These are phyloP conservation scores for Beauveria medogensis DNA, from an alignment of 2,329 filamentous ascomycete species.

Conservation along the genomic window DNA sequence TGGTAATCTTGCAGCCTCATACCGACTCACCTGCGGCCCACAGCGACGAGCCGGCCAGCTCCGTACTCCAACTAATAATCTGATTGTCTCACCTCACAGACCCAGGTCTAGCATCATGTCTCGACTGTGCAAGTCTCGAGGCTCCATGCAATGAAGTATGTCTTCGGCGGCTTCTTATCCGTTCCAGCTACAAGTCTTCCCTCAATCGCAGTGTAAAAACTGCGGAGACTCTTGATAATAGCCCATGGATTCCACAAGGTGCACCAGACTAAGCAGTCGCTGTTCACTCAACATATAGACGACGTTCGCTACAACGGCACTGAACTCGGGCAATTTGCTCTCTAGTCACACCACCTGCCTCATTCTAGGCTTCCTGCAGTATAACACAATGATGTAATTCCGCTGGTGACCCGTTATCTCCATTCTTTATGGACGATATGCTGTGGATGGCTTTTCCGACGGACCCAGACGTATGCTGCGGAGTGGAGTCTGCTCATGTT, in stretches of 20 bases:
- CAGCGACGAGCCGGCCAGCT: slow-evolving; percentile 1
- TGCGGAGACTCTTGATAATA: no score
- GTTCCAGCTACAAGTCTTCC: neutral
- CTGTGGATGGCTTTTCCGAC: slow-evolving; percentile 5
- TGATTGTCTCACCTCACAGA: neutral
- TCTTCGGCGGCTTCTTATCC: neutral
- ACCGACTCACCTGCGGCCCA: neutral
- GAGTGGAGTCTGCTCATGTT: neutral
- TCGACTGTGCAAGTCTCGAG: neutral
- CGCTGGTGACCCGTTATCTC: neutral
- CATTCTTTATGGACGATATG: neutral
- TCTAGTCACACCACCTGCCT: neutral
- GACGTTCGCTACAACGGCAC: neutral
- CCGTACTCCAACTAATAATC: neutral
- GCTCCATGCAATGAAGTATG: neutral
- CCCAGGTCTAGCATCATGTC: neutral
- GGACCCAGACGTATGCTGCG: neutral
- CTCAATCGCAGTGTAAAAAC: no score
- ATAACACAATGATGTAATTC: slow-evolving; percentile 6
- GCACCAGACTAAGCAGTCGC: neutral
- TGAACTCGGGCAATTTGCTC: neutral
- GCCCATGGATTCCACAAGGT: no score
- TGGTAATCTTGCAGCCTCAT: neutral
- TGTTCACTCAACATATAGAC: neutral
- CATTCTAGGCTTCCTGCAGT: slow-evolving; percentile 1